phyloP scores from a whole-genome alignment of 2,329 filamentous ascomycete species.

The Botrytis aclada region DNA sequence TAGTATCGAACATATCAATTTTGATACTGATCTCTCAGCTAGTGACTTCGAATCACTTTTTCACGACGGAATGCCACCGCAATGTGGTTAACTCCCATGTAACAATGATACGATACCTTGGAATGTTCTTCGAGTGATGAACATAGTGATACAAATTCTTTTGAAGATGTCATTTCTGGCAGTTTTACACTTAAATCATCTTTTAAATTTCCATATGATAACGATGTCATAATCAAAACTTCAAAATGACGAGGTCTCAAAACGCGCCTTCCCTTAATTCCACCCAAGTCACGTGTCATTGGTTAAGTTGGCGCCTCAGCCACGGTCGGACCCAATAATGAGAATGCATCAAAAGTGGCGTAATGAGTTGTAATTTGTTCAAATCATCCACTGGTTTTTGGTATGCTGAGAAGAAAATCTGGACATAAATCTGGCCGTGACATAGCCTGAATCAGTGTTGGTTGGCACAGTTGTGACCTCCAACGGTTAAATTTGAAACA shows the following conservation, averaged over 20 bases:
- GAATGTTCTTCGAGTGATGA: not conserved
- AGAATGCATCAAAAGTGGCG: not conserved
- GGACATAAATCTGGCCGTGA: not conserved
- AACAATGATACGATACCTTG: not conserved
- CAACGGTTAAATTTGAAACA: not conserved
- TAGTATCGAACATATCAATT: conserved; percentile 21
- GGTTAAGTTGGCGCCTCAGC: conserved; percentile 1
- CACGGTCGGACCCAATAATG: not conserved
- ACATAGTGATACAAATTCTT: too few relatives aligned
- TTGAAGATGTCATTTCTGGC: not conserved
- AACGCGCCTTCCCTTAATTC: not conserved
- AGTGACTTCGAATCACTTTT: conserved; percentile 12
- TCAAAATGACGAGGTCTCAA: not conserved
- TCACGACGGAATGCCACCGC: not conserved
- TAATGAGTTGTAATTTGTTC: not conserved
- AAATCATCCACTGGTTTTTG: not conserved
- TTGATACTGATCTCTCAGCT: conserved; percentile 21
- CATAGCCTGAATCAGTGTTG: not conserved
- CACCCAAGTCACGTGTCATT: not conserved
- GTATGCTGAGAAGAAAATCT: not conserved
- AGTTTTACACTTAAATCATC: not conserved
- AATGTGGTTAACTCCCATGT: not conserved
- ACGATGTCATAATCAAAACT: too few relatives aligned
- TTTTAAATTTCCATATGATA: too few relatives aligned
- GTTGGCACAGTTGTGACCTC: not conserved